Evolutionary conservation across 2,329 filamentous ascomycete species (phyloP).

Genomic region (Fusarium begoniae): DNA sequence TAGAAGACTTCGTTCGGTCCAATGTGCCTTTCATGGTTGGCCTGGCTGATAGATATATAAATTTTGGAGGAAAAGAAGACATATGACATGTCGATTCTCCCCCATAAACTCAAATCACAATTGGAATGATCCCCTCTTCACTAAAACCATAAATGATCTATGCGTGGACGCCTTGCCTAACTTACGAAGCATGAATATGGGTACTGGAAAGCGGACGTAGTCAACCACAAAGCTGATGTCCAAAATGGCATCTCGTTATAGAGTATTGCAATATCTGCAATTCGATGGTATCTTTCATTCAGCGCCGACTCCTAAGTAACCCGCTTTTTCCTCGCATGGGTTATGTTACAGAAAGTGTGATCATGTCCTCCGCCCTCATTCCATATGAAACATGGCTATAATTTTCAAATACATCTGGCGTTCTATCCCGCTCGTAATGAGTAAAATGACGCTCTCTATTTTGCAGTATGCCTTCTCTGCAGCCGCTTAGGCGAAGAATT

Average conservation of each 20-base stretch:
- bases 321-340: constrained; percentile 39
- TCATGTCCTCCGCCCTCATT: constrained; percentile 23
- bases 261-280: constrained; percentile 38
- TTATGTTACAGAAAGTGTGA: constrained; percentile 38
- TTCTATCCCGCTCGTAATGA: constrained; percentile 16
- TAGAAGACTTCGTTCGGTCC: neutral
- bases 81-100: neutral
- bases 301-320: constrained; percentile 42
- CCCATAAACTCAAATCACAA: neutral
- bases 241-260: neutral
- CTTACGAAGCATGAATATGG: neutral
- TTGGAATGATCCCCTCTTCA: neutral
- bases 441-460: constrained; percentile 17
- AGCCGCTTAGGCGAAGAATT: constrained; percentile 74
- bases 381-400: constrained; percentile 15
- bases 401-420: constrained; percentile 23
- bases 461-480: neutral
- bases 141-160: neutral
- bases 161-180: neutral
- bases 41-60: neutral
- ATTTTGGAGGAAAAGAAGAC: neutral
- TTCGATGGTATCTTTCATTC: constrained; percentile 44
- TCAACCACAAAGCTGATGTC: neutral
- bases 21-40: neutral
- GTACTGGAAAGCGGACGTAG: neutral